Conservation (phyloP, 2,329 filamentous ascomycete genomes). For the Pseudofabraea citricarpa region DNA sequence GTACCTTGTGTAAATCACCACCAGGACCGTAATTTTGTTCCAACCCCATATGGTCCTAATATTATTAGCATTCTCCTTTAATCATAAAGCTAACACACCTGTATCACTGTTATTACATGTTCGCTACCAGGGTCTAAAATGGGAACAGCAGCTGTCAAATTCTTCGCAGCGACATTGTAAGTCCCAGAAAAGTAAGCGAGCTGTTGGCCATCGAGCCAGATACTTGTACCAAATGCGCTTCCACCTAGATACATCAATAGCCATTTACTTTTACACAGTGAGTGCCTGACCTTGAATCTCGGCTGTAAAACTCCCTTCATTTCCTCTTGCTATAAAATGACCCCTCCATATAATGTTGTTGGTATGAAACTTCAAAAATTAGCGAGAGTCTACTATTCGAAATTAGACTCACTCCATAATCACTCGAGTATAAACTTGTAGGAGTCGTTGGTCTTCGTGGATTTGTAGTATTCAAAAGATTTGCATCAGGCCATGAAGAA, state of each 20-base stretch:
- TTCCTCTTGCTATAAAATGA: conserved; percentile 58
- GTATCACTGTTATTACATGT: conserved; percentile 63
- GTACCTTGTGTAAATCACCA: conserved; percentile 54
- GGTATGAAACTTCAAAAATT: too few relatives aligned
- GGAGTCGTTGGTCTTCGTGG: conserved; percentile 46
- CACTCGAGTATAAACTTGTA: conserved; percentile 61
- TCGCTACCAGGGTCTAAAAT: conserved; percentile 54
- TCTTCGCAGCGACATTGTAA: conserved; percentile 21
- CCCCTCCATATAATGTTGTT: conserved; percentile 65
- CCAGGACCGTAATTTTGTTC: conserved; percentile 59
- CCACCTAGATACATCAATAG: too few relatives aligned
- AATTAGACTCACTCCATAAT: too few relatives aligned
- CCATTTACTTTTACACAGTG: too few relatives aligned
- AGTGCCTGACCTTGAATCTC: conserved; percentile 58
- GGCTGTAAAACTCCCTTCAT: conserved; percentile 50
- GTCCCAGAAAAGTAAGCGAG: conserved; percentile 57
- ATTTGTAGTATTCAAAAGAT: neutral
- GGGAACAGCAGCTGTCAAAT: too few relatives aligned
- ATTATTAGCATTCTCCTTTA: too few relatives aligned
- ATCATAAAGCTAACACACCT: too few relatives aligned
- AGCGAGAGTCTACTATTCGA: too few relatives aligned
- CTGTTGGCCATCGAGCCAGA: conserved; percentile 57
- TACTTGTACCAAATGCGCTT: conserved; percentile 56
- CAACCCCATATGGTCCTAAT: conserved; percentile 67
- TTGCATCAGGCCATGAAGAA: neutral